Evolutionary conservation across 2,329 filamentous ascomycete genomes (phyloP), one percentile per base, ranked within the genome.

Genomic region (Herpotrichia juniperi): DNA sequence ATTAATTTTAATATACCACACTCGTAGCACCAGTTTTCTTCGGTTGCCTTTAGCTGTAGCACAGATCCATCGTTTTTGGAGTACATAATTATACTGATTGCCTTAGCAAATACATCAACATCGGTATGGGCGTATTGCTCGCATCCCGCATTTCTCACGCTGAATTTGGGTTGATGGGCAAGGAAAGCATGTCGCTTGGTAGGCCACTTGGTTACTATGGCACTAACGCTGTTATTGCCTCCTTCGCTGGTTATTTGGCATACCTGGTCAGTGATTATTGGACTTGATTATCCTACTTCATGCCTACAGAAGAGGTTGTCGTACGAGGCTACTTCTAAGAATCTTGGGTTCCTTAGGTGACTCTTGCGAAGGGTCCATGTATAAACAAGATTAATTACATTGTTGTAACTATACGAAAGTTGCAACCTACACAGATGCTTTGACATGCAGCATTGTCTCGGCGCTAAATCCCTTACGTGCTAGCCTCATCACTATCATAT

Each of bases 121-220:
- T 63, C 12, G 71, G 68, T 2, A 63, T 79, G 26, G 76, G 68
- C 10, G 53, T 63, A 5, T 59, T 78, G 34, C 62, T 78, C n/a
- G 69, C 71, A 19, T 49, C 74, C 22, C 69, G 76, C 35, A 59
- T 79, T 14, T 49, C 64, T 16, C 76, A 79, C 57, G 64, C 61
- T 26, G 76, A 79, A 50, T 46, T 75, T 10, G 77, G 77, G 0
- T 34, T 79, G 26, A 64, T 63, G 47, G 45, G 52, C 2, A 57
- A 69, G 25, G 58, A 64, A 9, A 48, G 55, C 2, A 17, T 35
- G 21, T 70, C 64, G 0, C 11, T 46, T 7, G 71, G 71, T 7
- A 56, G 71, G 10, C 42, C 55, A 16, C 17, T 67, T 4, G 71
- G 69, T 2, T 69, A 60, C 50, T 67, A 63, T 48, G 71, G 71